Conservation (phyloP, 345 rosid genomes). For the Theobroma cacao region DNA sequence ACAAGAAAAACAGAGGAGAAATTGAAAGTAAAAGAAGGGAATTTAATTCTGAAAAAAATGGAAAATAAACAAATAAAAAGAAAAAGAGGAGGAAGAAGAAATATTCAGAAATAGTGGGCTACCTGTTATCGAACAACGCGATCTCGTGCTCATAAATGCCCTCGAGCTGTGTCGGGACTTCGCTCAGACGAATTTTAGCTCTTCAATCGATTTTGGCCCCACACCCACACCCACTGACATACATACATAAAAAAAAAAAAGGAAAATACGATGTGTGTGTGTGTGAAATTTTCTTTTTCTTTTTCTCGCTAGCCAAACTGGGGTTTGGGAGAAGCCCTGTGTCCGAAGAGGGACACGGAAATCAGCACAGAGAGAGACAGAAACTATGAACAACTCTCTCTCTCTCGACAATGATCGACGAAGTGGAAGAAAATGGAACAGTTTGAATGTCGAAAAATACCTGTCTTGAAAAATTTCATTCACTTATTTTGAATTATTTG, state of each 20-base stretch:
- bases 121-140: constrained; percentile 53
- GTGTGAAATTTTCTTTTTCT: neutral
- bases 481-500: neutral
- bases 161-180: constrained; percentile 33
- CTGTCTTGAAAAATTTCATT: too few species aligned
- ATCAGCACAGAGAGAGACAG: neutral
- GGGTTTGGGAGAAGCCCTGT: constrained; percentile 2
- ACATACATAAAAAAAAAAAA: too few species aligned
- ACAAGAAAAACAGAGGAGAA: neutral
- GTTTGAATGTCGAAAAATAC: neutral
- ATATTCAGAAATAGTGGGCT: constrained; percentile 13
- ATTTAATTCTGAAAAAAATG: neutral
- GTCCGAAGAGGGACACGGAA: constrained; percentile 14
- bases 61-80: neutral
- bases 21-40: neutral
- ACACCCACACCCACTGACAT: neutral
- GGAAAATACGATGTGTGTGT: too few species aligned
- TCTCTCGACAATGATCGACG: neutral
- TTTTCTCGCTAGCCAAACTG: constrained; percentile 13
- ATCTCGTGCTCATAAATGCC: constrained; percentile 84
- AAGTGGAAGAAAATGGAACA: neutral
- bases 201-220: constrained; percentile 30
- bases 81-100: neutral
- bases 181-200: constrained; percentile 24
- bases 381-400: neutral